A percentile compares a stretch with the other conserved stretches of the same genome.
Evolutionary conservation across 1,139 yeast species (phyloP).

Genomic region (Candida tetrigidarum): DNA sequence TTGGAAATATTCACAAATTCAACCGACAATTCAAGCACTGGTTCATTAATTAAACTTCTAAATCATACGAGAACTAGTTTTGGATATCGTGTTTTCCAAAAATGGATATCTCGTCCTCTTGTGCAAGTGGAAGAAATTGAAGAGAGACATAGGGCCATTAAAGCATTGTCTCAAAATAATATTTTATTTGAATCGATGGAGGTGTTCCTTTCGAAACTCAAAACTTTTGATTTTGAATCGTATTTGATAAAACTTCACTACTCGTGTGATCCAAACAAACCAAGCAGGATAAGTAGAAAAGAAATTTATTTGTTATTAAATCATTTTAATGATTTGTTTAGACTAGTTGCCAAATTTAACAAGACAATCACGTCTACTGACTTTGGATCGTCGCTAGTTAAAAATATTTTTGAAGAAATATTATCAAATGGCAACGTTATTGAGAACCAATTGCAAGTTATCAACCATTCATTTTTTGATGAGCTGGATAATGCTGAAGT

Average conservation of each 20-base stretch:
- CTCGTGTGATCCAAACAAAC: slow-evolving; percentile 32
- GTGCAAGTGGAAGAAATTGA: slow-evolving; percentile 54
- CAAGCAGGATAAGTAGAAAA: slow-evolving; percentile 59
- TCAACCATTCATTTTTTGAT: slow-evolving; percentile 60
- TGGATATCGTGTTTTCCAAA: slow-evolving; percentile 67
- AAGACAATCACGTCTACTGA: slow-evolving; percentile 17
- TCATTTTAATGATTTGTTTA: slow-evolving; percentile 46
- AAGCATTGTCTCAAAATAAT: slow-evolving; percentile 52
- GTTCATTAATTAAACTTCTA: slow-evolving; percentile 77
- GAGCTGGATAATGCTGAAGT: slow-evolving; percentile 46
- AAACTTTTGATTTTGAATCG: slow-evolving; percentile 63
- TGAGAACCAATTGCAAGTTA: slow-evolving; percentile 48
- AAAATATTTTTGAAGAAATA: slow-evolving; percentile 25
- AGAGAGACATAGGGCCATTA: slow-evolving; percentile 65
- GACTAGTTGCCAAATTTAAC: slow-evolving; percentile 30
- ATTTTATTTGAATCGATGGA: slow-evolving; percentile 59
- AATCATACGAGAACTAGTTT: slow-evolving; percentile 80
- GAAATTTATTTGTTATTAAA: slow-evolving; percentile 67
- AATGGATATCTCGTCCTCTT: slow-evolving; percentile 82
- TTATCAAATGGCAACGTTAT: slow-evolving; percentile 25
- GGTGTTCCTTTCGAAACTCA: slow-evolving; percentile 39
- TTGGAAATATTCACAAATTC: slow-evolving; percentile 75
- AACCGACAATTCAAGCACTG: slow-evolving; percentile 58
- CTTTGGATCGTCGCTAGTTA: slow-evolving; percentile 30
- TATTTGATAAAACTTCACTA: slow-evolving; percentile 72